phyloP scores from a whole-genome alignment of 1,139 yeast genomes.

The Kodamaea suecica region DNA sequence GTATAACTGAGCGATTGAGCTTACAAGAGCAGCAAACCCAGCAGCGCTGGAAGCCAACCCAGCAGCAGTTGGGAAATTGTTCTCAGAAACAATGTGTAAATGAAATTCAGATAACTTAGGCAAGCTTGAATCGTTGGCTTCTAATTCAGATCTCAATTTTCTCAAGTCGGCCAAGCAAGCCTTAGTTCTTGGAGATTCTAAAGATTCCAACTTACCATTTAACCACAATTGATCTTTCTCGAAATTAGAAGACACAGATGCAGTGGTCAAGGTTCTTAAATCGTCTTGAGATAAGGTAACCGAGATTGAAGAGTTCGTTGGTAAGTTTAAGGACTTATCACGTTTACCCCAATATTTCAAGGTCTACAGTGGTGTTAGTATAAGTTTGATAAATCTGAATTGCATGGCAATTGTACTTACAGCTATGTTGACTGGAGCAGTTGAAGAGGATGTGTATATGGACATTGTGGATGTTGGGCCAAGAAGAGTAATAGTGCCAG shows the following conservation, averaged over 20 bases:
- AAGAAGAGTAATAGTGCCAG: not conserved
- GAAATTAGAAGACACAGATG: constrained; percentile 60
- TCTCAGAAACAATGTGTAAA: constrained; percentile 84
- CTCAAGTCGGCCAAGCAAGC: constrained; percentile 81
- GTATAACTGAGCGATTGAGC: constrained; percentile 79
- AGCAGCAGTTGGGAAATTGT: constrained; percentile 98
- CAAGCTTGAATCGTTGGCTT: constrained; percentile 44
- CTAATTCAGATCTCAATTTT: constrained; percentile 56
- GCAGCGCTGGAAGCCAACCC: constrained; percentile 98
- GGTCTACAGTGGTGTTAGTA: constrained; percentile 51
- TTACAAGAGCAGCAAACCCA: constrained; percentile 93
- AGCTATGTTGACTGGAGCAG: constrained; percentile 98
- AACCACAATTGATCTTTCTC: constrained; percentile 72
- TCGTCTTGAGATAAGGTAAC: constrained; percentile 91
- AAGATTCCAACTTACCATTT: constrained; percentile 70
- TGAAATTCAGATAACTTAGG: constrained; percentile 64
- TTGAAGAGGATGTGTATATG: constrained; percentile 71
- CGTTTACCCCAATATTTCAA: constrained; percentile 98
- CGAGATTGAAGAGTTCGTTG: constrained; percentile 93
- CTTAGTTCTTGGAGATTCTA: constrained; percentile 67
- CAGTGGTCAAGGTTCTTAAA: constrained; percentile 87
- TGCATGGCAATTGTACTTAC: constrained; percentile 38
- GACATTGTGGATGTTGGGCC: constrained; percentile 28
- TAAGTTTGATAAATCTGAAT: not conserved
- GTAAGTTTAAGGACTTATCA: constrained; percentile 80